Conservation (phyloP, 2,329 filamentous ascomycete genomes). For the Trichophyton benhamiae region DNA sequence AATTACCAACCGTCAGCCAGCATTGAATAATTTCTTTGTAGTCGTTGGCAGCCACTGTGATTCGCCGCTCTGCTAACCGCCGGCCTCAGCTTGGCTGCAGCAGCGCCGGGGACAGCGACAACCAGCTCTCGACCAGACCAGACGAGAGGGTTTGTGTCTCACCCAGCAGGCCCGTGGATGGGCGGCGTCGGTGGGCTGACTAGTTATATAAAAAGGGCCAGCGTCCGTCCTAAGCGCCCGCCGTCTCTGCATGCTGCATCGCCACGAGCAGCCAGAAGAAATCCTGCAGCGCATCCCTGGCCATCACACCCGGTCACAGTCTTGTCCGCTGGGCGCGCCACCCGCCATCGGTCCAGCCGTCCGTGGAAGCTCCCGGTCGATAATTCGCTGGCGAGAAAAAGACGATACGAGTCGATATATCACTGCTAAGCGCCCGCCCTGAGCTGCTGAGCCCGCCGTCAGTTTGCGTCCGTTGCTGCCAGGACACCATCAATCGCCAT, state of each 20-base stretch:
- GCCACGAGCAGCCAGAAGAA: background rate
- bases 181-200: no score
- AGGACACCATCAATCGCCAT: constrained; percentile 6
- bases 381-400: no score
- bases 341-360: background rate
- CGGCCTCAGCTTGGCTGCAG: background rate
- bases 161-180: no score
- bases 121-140: no score
- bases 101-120: background rate
- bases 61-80: background rate
- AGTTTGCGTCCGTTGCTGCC: background rate
- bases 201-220: no score
- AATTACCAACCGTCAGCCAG: no score
- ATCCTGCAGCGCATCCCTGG: background rate
- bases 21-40: no score
- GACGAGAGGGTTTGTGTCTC: no score
- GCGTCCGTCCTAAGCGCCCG: background rate
- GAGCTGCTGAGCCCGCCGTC: background rate
- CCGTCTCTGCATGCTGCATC: background rate
- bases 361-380: background rate
- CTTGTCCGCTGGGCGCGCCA: background rate
- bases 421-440: background rate
- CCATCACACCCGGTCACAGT: background rate
- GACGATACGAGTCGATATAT: background rate
- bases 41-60: background rate